These are phyloP conservation scores for Lichtheimia ornata DNA, from an alignment of 371 early-diverging fungal species.

Conservation along the genomic window DNA sequence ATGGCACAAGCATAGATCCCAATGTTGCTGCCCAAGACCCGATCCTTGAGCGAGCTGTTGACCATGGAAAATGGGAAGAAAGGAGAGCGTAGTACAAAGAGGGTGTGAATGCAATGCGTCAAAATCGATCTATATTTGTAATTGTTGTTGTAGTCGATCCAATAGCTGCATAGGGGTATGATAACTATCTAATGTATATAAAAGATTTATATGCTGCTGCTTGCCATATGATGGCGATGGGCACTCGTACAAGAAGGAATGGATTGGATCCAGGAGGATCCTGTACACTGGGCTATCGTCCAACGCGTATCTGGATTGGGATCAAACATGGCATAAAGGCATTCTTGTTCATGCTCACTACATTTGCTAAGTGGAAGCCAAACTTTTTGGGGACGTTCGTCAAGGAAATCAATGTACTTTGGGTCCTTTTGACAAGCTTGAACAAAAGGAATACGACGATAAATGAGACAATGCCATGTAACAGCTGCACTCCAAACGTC, in stretches of 20 bases:
- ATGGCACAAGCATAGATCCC: conserved; percentile 27
- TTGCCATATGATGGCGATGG: conserved; percentile 14
- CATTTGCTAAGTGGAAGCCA: conserved; percentile 64
- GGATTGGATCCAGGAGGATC: conserved; percentile 45
- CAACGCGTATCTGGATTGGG: conserved; percentile 44
- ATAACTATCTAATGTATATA: background rate
- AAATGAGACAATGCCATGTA: conserved; percentile 32
- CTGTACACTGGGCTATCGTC: conserved; percentile 43
- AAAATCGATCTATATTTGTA: too few relatives aligned
- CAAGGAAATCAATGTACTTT: conserved; percentile 69
- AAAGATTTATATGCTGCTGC: background rate
- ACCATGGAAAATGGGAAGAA: background rate
- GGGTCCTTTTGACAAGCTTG: conserved; percentile 57
- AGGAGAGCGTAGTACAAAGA: background rate
- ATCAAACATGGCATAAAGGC: conserved; percentile 51
- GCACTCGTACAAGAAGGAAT: conserved; percentile 18
- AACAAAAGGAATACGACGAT: conserved; percentile 42
- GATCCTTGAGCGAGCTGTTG: conserved; percentile 6
- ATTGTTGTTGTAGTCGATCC: too few relatives aligned
- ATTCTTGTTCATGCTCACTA: conserved; percentile 25
- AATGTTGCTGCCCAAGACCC: conserved; percentile 4
- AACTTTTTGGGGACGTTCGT: conserved; percentile 8
- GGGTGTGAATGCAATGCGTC: too few relatives aligned
- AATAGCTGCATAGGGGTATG: background rate
- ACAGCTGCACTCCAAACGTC: conserved; percentile 40